Evolutionary conservation across 768 basidiomycete species (phyloP), one percentile per base, ranked within the genome.

Genomic region (Amanita jacksonii): DNA sequence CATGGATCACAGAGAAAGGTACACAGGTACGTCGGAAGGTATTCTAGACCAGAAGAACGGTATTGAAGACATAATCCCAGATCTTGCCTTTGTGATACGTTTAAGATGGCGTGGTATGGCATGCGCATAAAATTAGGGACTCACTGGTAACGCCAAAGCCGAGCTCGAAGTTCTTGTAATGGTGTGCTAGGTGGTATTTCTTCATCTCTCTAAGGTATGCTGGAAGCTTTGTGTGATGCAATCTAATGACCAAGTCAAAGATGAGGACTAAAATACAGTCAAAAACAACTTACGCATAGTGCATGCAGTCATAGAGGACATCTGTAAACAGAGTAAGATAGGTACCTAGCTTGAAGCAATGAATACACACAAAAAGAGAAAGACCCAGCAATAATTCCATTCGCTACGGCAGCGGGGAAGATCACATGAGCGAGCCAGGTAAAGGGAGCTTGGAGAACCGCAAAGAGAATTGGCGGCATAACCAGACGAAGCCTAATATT

Each of bases 121-220:
- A 18, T 15, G 30, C 18, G 2, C n/a, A 6, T 28, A 27, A 39
- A 49, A 20, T 51, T 30, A 28, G 10, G n/a, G n/a, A 64, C 78
- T 41, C 54, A 85, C 87, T 91, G 5, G 93, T 97, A 8, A 98
- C 93, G 24, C 94, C 93, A 57, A 93, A 98, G 13, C 92, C 93
- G 34, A 98, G 83, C 57, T 96, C 91, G 60, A 90, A 94, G 68
- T 96, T 94, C 66, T 96, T 96, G 71, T 94, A 96, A 61, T 97
- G 94, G 57, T 97, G 93, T 5, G 90, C 92, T 50, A 99, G 76
- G 55, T 99, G 96, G 58, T 97, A 98, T 59, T 87, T 87, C 72
- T 99, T 99, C 85, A 88, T 85, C 58, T 91, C 84, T 46, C 73
- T 74, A 65, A 98, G 61, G 65, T 97, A 96, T 27, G 79, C 67